Evolutionary conservation across 768 basidiomycete species (phyloP).

Genomic region (Lentinula sp.): DNA sequence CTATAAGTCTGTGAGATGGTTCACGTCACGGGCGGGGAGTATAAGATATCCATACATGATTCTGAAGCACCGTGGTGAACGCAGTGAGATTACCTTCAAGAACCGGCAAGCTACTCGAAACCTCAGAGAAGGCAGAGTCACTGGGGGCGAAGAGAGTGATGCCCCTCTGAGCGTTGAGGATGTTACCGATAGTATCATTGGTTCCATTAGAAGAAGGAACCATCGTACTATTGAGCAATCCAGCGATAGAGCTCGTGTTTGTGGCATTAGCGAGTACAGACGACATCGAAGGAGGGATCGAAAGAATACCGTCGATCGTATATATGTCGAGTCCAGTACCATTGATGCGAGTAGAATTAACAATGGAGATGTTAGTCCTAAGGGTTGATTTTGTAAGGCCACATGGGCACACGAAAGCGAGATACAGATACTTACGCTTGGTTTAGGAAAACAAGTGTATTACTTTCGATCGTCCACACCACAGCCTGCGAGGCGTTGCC

Average conservation of each 20-base stretch:
- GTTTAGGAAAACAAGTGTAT: conserved; percentile 41
- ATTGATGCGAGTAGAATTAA: conserved; percentile 32
- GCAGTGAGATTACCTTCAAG: conserved; percentile 39
- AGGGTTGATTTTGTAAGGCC: conserved; percentile 1
- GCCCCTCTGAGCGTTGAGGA: conserved; percentile 36
- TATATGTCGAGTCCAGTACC: conserved; percentile 15
- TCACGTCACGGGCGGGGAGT: background rate
- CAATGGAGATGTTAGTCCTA: conserved; percentile 27
- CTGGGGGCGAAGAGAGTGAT: conserved; percentile 66
- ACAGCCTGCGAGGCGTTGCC: conserved; percentile 54
- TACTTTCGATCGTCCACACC: conserved; percentile 34
- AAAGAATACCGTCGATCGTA: conserved; percentile 45
- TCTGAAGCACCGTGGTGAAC: conserved; percentile 38
- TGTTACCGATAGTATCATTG: conserved; percentile 28
- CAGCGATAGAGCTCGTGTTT: conserved; percentile 36
- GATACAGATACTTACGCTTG: conserved; percentile 30
- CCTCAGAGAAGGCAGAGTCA: conserved; percentile 38
- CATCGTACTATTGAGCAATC: conserved; percentile 18
- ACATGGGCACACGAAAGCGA: background rate
- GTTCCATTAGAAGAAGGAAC: conserved; percentile 21
- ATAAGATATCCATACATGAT: conserved; percentile 45
- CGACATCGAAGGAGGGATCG: conserved; percentile 42
- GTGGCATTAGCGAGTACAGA: conserved; percentile 31
- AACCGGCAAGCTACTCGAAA: conserved; percentile 23
- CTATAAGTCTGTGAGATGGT: conserved; percentile 20